Conservation (phyloP, 2,329 filamentous ascomycete species). For the Thielaviopsis euricoi region DNA sequence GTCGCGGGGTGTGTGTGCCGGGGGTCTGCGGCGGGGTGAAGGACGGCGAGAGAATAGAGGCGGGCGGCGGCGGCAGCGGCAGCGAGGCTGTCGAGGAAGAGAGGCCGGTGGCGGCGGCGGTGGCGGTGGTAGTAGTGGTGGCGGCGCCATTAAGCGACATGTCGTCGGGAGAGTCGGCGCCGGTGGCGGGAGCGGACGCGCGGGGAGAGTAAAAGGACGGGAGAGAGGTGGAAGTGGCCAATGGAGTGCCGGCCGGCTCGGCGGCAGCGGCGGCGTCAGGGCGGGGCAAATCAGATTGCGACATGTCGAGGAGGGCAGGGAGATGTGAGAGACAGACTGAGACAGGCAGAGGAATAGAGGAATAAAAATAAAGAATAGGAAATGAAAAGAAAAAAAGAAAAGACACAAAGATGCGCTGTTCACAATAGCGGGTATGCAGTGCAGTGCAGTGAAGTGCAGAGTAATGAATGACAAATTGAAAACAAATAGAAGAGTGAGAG, state of each 20-base stretch:
- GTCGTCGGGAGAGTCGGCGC: constrained; percentile 1
- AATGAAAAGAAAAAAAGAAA: constrained; percentile 30
- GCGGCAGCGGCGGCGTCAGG: neutral
- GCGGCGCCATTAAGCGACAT: neutral
- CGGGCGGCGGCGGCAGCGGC: constrained; percentile 24
- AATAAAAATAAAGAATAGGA: neutral
- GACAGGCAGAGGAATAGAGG: too few relatives aligned
- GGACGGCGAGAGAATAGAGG: constrained; percentile 70
- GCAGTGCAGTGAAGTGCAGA: too few relatives aligned
- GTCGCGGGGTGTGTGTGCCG: constrained; percentile 36
- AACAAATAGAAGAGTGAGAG: too few relatives aligned
- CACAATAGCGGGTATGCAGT: too few relatives aligned
- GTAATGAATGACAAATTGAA: too few relatives aligned
- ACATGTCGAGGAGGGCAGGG: neutral
- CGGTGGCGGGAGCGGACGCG: neutral
- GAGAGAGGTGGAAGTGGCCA: neutral
- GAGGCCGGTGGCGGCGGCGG: neutral
- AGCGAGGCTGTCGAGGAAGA: constrained; percentile 11
- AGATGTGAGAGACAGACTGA: too few relatives aligned
- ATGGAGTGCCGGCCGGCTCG: neutral
- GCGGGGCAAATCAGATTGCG: neutral
- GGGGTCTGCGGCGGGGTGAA: constrained; percentile 60
- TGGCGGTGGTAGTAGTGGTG: too few relatives aligned
- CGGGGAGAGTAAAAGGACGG: constrained; percentile 13
- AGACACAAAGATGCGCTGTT: neutral